A percentile compares a stretch with the other conserved stretches of the same genome.
These are phyloP conservation scores for Exophiala sideris DNA, from an alignment of 2,329 filamentous ascomycete genomes.

Conservation along the genomic window DNA sequence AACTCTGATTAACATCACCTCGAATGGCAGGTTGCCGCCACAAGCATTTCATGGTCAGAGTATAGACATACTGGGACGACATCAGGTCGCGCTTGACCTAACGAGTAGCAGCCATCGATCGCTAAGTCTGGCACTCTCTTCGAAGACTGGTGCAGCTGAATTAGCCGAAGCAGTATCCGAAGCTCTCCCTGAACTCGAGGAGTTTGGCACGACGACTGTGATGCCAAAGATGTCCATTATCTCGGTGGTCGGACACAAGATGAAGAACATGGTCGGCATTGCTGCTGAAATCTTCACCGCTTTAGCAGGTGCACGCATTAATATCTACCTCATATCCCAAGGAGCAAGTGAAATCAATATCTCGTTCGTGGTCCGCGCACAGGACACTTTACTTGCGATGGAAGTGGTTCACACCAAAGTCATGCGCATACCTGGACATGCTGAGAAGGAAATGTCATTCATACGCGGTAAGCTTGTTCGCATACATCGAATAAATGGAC, in stretches of 20 bases:
- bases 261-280: constrained; percentile 96
- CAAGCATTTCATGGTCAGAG: constrained; percentile 94
- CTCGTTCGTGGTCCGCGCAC: constrained; percentile 89
- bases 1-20: constrained; percentile 94
- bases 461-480: background rate
- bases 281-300: constrained; percentile 92
- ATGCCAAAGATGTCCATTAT: constrained; percentile 91
- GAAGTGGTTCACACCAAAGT: constrained; percentile 94
- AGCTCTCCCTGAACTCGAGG: constrained; percentile 67
- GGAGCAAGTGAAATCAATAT: constrained; percentile 99
- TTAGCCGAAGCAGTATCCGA: constrained; percentile 60
- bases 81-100: constrained; percentile 85
- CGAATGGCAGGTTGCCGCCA: constrained; percentile 90
- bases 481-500: background rate
- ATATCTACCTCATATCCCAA: constrained; percentile 99
- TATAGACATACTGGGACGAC: constrained; percentile 84
- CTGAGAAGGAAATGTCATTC: constrained; percentile 1
- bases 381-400: constrained; percentile 85
- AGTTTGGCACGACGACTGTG: constrained; percentile 85
- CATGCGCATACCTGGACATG: constrained; percentile 48
- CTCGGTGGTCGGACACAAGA: constrained; percentile 86
- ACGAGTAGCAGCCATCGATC: constrained; percentile 92
- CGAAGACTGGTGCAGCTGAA: constrained; percentile 57
- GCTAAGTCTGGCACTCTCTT: constrained; percentile 80
- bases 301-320: constrained; percentile 85